Percentiles rank a stretch among this genome's conserved stretches.
Evolutionary conservation across 345 rosid species (phyloP).

Genomic region (Leavenworthia alabamica): DNA sequence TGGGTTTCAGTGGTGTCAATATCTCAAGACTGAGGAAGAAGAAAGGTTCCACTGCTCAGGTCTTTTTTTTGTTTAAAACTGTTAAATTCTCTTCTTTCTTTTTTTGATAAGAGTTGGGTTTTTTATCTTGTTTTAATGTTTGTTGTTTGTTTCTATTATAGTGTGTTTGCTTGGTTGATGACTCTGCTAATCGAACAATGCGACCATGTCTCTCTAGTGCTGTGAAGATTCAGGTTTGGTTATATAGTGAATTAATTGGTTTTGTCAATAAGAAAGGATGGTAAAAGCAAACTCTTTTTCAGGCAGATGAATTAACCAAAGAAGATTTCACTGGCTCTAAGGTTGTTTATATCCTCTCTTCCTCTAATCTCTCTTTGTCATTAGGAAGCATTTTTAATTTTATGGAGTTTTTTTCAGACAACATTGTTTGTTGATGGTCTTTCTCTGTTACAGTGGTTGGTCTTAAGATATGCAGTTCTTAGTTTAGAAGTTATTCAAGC

Average conservation of each 20-base stretch:
- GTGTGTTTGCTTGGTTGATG: conserved; percentile 97
- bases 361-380: neutral
- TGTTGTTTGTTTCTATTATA: conserved; percentile 31
- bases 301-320: conserved; percentile 70
- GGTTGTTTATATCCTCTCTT: conserved; percentile 46
- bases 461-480: conserved; percentile 64
- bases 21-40: conserved; percentile 66
- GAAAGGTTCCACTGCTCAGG: conserved; percentile 89
- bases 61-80: conserved; percentile 17
- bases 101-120: neutral
- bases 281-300: conserved; percentile 22
- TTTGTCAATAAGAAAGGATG: neutral
- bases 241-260: neutral
- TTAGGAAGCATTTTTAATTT: neutral
- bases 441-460: conserved; percentile 69
- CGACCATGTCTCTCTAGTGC: conserved; percentile 84
- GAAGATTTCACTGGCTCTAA: conserved; percentile 79
- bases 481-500: conserved; percentile 69
- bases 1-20: conserved; percentile 66
- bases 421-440: conserved; percentile 7
- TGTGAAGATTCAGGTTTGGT: conserved; percentile 79
- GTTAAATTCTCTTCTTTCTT: too few relatives aligned
- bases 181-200: conserved; percentile 82
- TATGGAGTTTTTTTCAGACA: neutral
- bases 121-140: neutral